Evolutionary conservation across 2,329 filamentous ascomycete genomes (phyloP).

Genomic region (Aspergillus viridinutans): DNA sequence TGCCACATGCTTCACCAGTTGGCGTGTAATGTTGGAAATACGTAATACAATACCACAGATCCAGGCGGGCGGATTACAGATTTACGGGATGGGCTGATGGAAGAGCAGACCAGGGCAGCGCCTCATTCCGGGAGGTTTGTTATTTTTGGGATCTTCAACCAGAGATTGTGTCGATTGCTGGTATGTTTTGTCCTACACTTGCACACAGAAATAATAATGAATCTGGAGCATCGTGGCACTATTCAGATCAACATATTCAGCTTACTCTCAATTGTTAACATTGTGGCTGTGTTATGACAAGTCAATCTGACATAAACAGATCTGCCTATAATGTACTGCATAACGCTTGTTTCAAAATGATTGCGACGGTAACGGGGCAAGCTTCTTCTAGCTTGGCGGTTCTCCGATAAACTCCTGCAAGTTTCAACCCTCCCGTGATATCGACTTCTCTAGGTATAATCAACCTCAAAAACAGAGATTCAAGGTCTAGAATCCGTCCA

Average conservation of each 20-base stretch:
- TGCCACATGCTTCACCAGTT: neutral
- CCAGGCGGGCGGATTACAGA: too few relatives aligned
- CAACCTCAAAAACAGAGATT: neutral
- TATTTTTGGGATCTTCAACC: slow-evolving; percentile 7
- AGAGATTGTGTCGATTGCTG: neutral
- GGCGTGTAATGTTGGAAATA: too few relatives aligned
- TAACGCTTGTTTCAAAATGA: neutral
- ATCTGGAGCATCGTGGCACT: neutral
- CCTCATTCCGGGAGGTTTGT: slow-evolving; percentile 11
- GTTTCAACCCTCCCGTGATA: neutral
- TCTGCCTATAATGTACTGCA: neutral
- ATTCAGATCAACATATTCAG: neutral
- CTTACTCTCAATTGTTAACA: neutral
- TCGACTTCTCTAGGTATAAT: neutral
- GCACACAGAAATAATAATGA: neutral
- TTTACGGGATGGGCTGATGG: neutral
- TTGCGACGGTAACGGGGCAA: neutral
- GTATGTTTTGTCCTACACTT: neutral
- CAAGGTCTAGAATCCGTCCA: neutral
- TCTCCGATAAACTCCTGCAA: neutral
- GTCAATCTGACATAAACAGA: neutral
- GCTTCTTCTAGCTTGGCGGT: neutral
- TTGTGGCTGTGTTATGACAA: neutral
- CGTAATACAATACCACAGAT: too few relatives aligned
- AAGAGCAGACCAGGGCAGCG: neutral